phyloP scores from a whole-genome alignment of 257 asterid species.

The Galeopsis tetrahit region DNA sequence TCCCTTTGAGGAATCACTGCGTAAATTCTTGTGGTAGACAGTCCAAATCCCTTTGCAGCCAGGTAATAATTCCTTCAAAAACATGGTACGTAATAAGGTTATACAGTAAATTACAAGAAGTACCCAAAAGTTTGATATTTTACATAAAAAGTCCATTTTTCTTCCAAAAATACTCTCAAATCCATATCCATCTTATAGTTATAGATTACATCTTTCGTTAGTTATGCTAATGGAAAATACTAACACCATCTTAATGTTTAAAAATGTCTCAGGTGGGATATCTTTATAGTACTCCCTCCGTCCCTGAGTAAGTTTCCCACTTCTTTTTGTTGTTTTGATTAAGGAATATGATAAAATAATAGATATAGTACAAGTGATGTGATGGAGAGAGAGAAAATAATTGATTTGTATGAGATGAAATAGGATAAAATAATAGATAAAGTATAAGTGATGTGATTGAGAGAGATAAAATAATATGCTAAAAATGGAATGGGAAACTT shows the following conservation, averaged over 20 bases:
- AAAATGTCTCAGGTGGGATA: slow-evolving; percentile 10
- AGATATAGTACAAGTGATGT: too few species aligned
- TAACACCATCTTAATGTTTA: neutral
- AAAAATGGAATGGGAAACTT: too few species aligned
- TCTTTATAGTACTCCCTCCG: too few species aligned
- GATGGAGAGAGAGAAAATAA: too few species aligned
- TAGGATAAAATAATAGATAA: too few species aligned
- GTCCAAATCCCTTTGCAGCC: slow-evolving; percentile 99
- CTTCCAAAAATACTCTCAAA: neutral
- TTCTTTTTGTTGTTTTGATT: too few species aligned
- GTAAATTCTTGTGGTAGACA: slow-evolving; percentile 90
- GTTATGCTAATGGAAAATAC: neutral
- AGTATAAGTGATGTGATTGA: too few species aligned
- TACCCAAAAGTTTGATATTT: neutral
- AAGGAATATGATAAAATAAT: too few species aligned
- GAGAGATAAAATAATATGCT: too few species aligned
- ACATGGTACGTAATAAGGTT: slow-evolving; percentile 28
- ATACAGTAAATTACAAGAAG: neutral
- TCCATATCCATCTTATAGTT: neutral
- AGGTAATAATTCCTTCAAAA: slow-evolving; percentile 82
- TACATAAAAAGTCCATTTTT: neutral
- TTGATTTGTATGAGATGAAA: too few species aligned
- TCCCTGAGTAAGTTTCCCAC: too few species aligned
- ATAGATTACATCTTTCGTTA: neutral
- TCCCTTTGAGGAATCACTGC: slow-evolving; percentile 71